A percentile compares a stretch with the other conserved stretches of the same genome.
phyloP scores from a whole-genome alignment of 1,139 yeast genomes.

The Yamadazyma taylorii region DNA sequence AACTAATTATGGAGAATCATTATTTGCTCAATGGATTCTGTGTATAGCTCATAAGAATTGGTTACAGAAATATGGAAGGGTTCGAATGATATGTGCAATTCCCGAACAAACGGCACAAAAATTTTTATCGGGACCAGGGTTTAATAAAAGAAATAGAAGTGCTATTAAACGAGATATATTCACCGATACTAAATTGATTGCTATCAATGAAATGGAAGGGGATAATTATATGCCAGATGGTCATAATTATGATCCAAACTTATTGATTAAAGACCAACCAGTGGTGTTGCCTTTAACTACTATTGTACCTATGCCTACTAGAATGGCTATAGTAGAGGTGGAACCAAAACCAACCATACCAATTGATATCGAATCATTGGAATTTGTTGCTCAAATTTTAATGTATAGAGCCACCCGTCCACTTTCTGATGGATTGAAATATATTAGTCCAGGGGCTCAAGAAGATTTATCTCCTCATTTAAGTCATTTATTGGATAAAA shows the following conservation, averaged over 20 bases:
- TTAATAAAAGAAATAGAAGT: slow-evolving; percentile 51
- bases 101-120: slow-evolving; percentile 62
- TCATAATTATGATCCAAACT: slow-evolving; percentile 36
- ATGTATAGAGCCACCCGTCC: slow-evolving; percentile 46
- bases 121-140: slow-evolving; percentile 52
- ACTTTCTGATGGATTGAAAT: slow-evolving; percentile 47
- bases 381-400: slow-evolving; percentile 64
- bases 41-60: slow-evolving; percentile 73
- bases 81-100: slow-evolving; percentile 65
- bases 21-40: slow-evolving; percentile 73
- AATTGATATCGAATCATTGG: slow-evolving; percentile 59
- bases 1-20: slow-evolving; percentile 55
- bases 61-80: slow-evolving; percentile 74
- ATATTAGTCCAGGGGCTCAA: slow-evolving; percentile 81
- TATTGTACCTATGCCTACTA: slow-evolving; percentile 25
- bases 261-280: slow-evolving; percentile 41
- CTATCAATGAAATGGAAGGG: slow-evolving; percentile 34
- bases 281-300: slow-evolving; percentile 24
- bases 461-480: slow-evolving; percentile 47
- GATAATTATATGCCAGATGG: slow-evolving; percentile 27
- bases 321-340: slow-evolving; percentile 55
- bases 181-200: slow-evolving; percentile 53
- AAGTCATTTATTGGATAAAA: slow-evolving; percentile 31
- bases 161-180: slow-evolving; percentile 62
- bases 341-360: slow-evolving; percentile 44